These are phyloP conservation scores for Ailanthus altissimus DNA, from an alignment of 345 rosid genomes.

Conservation along the genomic window DNA sequence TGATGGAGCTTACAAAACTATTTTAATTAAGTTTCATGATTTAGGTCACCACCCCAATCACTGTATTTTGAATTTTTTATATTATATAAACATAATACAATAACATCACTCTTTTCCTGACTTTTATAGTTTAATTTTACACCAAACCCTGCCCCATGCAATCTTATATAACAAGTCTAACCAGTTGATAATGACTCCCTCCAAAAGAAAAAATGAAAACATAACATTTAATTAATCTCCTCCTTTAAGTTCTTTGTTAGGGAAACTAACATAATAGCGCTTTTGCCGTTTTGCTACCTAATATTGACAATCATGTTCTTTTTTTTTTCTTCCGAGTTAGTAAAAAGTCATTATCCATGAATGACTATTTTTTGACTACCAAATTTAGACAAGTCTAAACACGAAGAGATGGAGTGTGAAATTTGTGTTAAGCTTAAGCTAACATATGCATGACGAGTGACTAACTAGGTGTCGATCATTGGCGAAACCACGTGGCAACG, in stretches of 20 bases:
- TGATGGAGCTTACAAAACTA: not conserved
- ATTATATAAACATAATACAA: not conserved
- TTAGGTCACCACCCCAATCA: slow-evolving; percentile 49
- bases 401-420: not conserved
- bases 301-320: slow-evolving; percentile 27
- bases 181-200: slow-evolving; percentile 19
- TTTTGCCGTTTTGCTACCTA: slow-evolving; percentile 37
- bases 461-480: slow-evolving; percentile 22
- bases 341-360: slow-evolving; percentile 34
- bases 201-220: too few species aligned
- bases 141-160: slow-evolving; percentile 39
- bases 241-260: slow-evolving; percentile 42
- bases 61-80: slow-evolving; percentile 20
- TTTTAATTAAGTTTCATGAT: slow-evolving; percentile 15
- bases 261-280: slow-evolving; percentile 47
- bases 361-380: slow-evolving; percentile 45
- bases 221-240: not conserved
- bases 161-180: slow-evolving; percentile 21
- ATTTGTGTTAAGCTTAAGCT: not conserved
- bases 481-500: not conserved
- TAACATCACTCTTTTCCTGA: not conserved
- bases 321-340: slow-evolving; percentile 27
- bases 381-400: slow-evolving; percentile 32
- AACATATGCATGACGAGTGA: slow-evolving; percentile 40
- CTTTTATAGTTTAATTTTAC: not conserved